phyloP scores from a whole-genome alignment of 2,329 filamentous ascomycete genomes.

The Chaetomium globosum region DNA sequence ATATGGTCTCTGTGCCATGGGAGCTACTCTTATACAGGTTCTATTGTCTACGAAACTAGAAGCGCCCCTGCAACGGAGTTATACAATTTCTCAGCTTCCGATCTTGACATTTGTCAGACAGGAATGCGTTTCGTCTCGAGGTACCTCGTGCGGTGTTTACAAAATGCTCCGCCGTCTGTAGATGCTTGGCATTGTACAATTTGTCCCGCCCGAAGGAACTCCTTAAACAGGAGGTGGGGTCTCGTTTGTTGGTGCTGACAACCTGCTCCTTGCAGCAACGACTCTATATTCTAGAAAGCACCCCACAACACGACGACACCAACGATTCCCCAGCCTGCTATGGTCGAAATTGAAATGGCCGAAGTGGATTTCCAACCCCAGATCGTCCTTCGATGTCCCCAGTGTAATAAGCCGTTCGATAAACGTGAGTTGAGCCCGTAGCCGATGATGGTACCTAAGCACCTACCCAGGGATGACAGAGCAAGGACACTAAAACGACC shows the following conservation, averaged over 20 bases:
- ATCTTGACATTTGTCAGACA: neutral
- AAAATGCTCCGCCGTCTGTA: constrained; percentile 5
- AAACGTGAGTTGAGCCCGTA: constrained; percentile 8
- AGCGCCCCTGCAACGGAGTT: neutral
- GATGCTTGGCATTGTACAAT: constrained; percentile 1
- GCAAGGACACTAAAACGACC: neutral
- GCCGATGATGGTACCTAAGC: neutral
- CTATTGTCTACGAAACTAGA: neutral
- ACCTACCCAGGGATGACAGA: neutral
- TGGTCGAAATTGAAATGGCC: constrained; percentile 13
- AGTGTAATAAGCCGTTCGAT: constrained; percentile 19
- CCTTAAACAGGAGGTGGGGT: neutral
- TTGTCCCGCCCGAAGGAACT: constrained; percentile 7
- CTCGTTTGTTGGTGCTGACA: neutral
- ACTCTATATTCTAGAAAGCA: neutral
- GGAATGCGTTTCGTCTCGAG: neutral
- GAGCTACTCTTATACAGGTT: neutral
- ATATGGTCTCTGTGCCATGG: neutral
- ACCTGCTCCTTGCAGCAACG: neutral
- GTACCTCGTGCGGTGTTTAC: neutral
- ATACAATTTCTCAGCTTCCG: neutral
- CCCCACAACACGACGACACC: neutral
- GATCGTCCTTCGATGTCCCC: constrained; percentile 10
- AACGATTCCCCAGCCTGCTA: neutral
- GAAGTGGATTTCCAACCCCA: neutral